A percentile compares a stretch with the other conserved stretches of the same genome.
Conservation (phyloP, 176 grass and related monocot species). For the Dendrocalamus sinicus region DNA sequence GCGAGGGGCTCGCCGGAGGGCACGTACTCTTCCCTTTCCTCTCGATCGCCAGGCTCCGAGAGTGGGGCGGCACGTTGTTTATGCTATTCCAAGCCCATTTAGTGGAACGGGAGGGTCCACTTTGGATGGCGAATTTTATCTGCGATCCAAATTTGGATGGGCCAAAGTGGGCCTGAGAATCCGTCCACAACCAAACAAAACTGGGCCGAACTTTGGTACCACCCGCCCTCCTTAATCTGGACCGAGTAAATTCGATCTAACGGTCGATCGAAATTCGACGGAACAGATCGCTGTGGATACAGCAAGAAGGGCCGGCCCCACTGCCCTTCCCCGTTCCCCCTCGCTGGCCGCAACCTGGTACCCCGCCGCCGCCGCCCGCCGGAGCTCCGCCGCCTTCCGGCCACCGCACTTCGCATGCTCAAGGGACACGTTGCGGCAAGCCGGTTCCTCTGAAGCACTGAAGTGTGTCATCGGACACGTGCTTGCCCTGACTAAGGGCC, state of each 20-base stretch:
- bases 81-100: background rate
- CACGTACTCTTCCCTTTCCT: background rate
- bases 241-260: background rate
- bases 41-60: background rate
- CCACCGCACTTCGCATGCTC: background rate
- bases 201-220: background rate
- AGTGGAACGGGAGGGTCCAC: background rate
- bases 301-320: background rate
- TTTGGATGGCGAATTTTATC: background rate
- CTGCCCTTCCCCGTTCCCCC: too few species aligned
- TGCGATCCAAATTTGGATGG: background rate
- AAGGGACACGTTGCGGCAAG: background rate
- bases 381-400: background rate
- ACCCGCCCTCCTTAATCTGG: background rate
- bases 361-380: background rate
- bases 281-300: background rate
- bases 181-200: background rate
- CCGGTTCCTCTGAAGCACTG: background rate
- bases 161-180: background rate
- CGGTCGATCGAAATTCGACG: background rate
- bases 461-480: background rate
- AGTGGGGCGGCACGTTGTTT: background rate
- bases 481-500: too few species aligned
- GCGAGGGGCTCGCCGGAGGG: conserved; percentile 38
- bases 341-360: background rate